Evolutionary conservation across 2,329 filamentous ascomycete species (phyloP).

Genomic region (Alternaria solani): DNA sequence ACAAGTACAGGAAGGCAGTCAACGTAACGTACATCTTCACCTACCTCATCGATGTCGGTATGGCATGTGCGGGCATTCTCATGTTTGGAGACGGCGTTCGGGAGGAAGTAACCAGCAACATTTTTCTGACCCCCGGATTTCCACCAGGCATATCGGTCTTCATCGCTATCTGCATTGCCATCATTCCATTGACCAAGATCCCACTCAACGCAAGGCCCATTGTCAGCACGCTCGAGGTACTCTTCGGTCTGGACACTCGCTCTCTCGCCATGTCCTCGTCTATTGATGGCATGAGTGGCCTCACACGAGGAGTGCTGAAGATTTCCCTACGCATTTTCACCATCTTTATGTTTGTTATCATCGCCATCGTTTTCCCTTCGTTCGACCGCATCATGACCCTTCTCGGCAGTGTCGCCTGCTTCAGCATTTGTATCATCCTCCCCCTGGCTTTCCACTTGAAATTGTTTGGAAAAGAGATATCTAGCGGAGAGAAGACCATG

Average conservation of each 20-base stretch:
- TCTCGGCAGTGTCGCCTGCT: conserved; percentile 88
- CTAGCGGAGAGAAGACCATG: conserved; percentile 67
- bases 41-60: conserved; percentile 79
- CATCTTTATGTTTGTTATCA: conserved; percentile 75
- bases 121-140: conserved; percentile 78
- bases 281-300: conserved; percentile 63
- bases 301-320: conserved; percentile 67
- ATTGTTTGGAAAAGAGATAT: conserved; percentile 80
- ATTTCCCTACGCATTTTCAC: conserved; percentile 70
- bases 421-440: conserved; percentile 91
- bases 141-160: conserved; percentile 76
- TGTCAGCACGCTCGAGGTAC: conserved; percentile 81
- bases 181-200: conserved; percentile 96
- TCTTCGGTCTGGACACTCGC: conserved; percentile 74
- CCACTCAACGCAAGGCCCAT: conserved; percentile 89
- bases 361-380: conserved; percentile 76
- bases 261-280: conserved; percentile 59
- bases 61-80: conserved; percentile 83
- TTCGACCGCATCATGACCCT: conserved; percentile 94
- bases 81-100: conserved; percentile 94
- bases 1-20: conserved; percentile 79
- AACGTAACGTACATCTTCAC: conserved; percentile 86
- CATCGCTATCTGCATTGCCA: conserved; percentile 85
- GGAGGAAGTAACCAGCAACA: conserved; percentile 91
- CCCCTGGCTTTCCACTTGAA: conserved; percentile 90